Conservation (phyloP, 192 early-diverging fungal species). For the Cladochytrium replicatum region DNA sequence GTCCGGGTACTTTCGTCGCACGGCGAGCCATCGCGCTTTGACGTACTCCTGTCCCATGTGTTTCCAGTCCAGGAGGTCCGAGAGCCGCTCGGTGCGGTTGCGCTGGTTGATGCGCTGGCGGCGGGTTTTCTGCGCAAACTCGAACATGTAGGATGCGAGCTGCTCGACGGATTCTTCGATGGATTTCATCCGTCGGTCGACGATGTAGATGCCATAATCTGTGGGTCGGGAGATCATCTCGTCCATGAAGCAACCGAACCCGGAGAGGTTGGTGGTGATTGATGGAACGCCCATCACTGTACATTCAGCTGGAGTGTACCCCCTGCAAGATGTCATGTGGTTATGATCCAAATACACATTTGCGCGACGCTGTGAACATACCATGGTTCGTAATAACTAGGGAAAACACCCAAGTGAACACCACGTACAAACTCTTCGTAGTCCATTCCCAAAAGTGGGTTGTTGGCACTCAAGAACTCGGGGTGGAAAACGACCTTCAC, state of each 20-base stretch:
- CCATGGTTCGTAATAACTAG: conserved; percentile 94
- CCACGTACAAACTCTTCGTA: conserved; percentile 99
- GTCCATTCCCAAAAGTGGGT: conserved; percentile 85
- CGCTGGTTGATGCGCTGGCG: conserved; percentile 98
- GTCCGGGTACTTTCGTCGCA: conserved; percentile 82
- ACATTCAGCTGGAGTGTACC: conserved; percentile 96
- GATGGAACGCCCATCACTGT: conserved; percentile 98
- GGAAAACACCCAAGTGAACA: conserved; percentile 94
- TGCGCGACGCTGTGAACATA: too few relatives aligned
- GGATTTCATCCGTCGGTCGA: conserved; percentile 84
- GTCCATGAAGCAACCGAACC: conserved; percentile 97
- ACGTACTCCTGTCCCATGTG: conserved; percentile 97
- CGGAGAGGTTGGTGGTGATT: conserved; percentile 92
- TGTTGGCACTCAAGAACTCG: conserved; percentile 92
- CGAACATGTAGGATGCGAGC: conserved; percentile 76
- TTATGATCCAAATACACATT: too few relatives aligned
- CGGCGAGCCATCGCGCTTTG: conserved; percentile 88
- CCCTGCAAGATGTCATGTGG: too few relatives aligned
- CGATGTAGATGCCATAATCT: conserved; percentile 97
- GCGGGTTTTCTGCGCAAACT: conserved; percentile 88
- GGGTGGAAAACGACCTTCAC: conserved; percentile 98
- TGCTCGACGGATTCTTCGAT: conserved; percentile 89
- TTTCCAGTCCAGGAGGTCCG: conserved; percentile 96
- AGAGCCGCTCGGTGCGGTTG: conserved; percentile 90
- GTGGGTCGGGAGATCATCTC: conserved; percentile 85